Conservation (phyloP, 2,329 filamentous ascomycete species). For the Catunica adiposa region DNA sequence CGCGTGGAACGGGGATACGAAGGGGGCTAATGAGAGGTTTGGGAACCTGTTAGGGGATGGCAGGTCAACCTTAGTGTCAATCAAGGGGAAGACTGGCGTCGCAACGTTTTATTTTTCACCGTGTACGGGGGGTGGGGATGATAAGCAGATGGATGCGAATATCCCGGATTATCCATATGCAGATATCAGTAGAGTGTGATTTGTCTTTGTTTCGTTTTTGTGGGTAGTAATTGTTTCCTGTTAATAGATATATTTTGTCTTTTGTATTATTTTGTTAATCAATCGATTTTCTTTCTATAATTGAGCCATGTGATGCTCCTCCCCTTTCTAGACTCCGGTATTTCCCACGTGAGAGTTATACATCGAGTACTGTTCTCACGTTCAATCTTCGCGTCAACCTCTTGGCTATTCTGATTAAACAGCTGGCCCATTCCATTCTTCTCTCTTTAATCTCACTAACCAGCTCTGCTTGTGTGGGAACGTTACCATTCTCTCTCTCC, state of each 20-base stretch:
- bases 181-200: background rate
- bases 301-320: too few species aligned
- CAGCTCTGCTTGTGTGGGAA: constrained; percentile 91
- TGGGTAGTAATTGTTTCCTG: too few species aligned
- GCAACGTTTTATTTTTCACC: constrained; percentile 1
- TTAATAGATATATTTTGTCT: too few species aligned
- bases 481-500: constrained; percentile 68
- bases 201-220: too few species aligned
- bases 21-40: constrained; percentile 17
- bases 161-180: constrained; percentile 9
- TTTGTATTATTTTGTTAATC: too few species aligned
- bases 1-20: constrained; percentile 14
- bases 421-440: constrained; percentile 59
- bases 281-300: too few species aligned
- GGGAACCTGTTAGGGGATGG: constrained; percentile 19
- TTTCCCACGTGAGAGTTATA: too few species aligned
- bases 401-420: constrained; percentile 23
- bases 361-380: too few species aligned
- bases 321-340: too few species aligned
- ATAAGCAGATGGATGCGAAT: background rate
- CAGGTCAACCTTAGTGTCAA: constrained; percentile 17
- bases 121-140: constrained; percentile 5
- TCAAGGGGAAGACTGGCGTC: constrained; percentile 10
- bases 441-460: constrained; percentile 62
- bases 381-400: too few species aligned